Conservation (phyloP, 345 rosid species). For the Kernera saxatilis region DNA sequence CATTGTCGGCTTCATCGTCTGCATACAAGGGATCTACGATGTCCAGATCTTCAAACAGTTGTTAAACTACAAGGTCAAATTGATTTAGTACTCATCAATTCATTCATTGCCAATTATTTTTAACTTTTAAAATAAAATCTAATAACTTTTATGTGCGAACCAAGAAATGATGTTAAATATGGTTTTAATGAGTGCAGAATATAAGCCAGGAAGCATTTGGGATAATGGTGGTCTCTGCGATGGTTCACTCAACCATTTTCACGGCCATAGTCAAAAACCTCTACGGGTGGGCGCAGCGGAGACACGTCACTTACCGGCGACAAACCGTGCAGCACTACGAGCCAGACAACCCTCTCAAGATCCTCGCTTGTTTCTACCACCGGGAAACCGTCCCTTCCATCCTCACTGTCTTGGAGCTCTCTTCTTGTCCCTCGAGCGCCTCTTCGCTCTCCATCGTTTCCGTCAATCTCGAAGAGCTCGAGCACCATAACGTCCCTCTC, state of each 20-base stretch:
- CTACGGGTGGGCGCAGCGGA: constrained; percentile 30
- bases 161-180: no score
- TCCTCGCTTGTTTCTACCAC: constrained; percentile 34
- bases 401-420: constrained; percentile 28
- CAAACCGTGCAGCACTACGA: constrained; percentile 21
- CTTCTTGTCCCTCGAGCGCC: constrained; percentile 11
- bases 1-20: constrained; percentile 30
- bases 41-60: constrained; percentile 19
- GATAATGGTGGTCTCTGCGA: constrained; percentile 20
- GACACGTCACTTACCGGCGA: constrained; percentile 19
- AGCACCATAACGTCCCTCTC: constrained; percentile 3
- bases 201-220: constrained; percentile 24
- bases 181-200: constrained; percentile 2
- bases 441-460: constrained; percentile 22
- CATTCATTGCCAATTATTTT: no score
- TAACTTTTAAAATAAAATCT: no score
- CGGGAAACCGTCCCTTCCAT: constrained; percentile 22
- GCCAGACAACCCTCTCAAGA: constrained; percentile 7
- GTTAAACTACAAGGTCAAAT: not conserved
- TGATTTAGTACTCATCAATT: no score
- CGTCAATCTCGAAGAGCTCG: constrained; percentile 29
- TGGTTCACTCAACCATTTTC: constrained; percentile 15
- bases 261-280: constrained; percentile 18
- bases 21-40: constrained; percentile 36
- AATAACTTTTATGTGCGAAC: no score